phyloP scores from a whole-genome alignment of 805 yeast species.

The Spathaspora sp. region DNA sequence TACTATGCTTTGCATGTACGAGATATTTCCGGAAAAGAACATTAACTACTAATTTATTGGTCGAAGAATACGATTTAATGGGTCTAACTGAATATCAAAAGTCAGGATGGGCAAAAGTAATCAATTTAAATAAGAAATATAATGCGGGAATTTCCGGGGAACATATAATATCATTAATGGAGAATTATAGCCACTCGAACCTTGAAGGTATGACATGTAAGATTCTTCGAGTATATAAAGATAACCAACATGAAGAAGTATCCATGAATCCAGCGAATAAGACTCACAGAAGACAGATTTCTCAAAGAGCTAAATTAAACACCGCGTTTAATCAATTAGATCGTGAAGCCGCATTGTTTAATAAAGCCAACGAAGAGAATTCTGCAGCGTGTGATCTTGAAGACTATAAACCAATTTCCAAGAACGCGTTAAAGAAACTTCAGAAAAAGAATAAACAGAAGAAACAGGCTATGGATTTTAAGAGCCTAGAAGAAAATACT shows the following conservation, averaged over 20 bases:
- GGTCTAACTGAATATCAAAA: constrained; percentile 12
- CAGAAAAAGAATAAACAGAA: constrained; percentile 11
- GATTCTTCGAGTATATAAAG: constrained; percentile 14
- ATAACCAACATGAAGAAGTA: not conserved
- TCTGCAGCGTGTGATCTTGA: not conserved
- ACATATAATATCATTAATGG: constrained; percentile 15
- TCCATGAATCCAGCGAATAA: not conserved
- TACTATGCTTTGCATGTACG: constrained; percentile 7
- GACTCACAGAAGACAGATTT: not conserved
- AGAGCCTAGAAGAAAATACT: constrained; percentile 8
- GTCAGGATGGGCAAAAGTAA: constrained; percentile 15
- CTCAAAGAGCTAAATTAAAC: not conserved
- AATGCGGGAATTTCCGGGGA: constrained; percentile 18
- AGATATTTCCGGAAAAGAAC: constrained; percentile 9
- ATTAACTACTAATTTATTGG: constrained; percentile 8
- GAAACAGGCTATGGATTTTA: constrained; percentile 7
- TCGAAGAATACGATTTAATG: constrained; percentile 12
- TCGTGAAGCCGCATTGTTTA: constrained; percentile 8
- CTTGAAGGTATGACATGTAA: constrained; percentile 12
- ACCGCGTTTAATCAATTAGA: constrained; percentile 10
- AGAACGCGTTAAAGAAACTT: constrained; percentile 14
- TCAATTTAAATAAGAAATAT: constrained; percentile 12
- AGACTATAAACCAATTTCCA: constrained; percentile 14
- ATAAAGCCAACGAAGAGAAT: not conserved
- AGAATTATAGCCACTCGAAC: constrained; percentile 10